Conservation (phyloP, 2,329 filamentous ascomycete genomes). For the Phaeosphaeriaceae sp. region DNA sequence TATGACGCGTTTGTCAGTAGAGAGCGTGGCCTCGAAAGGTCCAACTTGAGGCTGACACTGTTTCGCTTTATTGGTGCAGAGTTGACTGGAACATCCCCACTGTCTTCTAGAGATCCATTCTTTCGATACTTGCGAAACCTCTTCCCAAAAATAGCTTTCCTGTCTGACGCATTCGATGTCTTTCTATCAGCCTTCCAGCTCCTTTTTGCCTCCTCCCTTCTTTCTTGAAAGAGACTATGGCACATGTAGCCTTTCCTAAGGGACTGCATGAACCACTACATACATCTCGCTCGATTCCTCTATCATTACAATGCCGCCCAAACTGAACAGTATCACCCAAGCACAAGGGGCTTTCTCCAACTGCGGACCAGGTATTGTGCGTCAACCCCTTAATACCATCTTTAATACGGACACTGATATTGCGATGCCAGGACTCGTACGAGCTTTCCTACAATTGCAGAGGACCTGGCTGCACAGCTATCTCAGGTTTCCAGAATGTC, state of each 20-base stretch:
- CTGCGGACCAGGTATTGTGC: conserved; percentile 21
- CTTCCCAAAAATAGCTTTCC: not conserved
- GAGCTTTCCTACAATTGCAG: conserved; percentile 28
- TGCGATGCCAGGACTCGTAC: conserved; percentile 12
- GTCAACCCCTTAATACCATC: not conserved
- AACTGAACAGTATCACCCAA: conserved; percentile 16
- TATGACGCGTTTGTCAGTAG: not conserved
- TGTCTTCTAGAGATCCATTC: conserved; percentile 1
- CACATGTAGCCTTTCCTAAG: not conserved
- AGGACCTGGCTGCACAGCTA: conserved; percentile 23
- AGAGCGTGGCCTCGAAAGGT: not conserved
- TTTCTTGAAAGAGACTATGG: not conserved
- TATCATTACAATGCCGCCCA: not conserved
- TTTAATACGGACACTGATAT: not conserved
- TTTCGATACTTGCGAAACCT: conserved; percentile 4
- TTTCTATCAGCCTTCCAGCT: conserved; percentile 1
- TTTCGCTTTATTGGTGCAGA: not conserved
- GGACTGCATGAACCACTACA: not conserved
- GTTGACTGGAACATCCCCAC: conserved; percentile 7
- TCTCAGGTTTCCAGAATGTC: conserved; percentile 25
- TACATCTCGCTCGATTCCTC: not conserved
- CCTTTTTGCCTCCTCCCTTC: not conserved
- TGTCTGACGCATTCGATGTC: not conserved
- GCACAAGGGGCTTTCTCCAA: conserved; percentile 22
- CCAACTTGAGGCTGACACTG: not conserved